A percentile compares a stretch with the other conserved stretches of the same genome.
Evolutionary conservation across 2,329 filamentous ascomycete species (phyloP).

Genomic region (Exophiala spinifera): DNA sequence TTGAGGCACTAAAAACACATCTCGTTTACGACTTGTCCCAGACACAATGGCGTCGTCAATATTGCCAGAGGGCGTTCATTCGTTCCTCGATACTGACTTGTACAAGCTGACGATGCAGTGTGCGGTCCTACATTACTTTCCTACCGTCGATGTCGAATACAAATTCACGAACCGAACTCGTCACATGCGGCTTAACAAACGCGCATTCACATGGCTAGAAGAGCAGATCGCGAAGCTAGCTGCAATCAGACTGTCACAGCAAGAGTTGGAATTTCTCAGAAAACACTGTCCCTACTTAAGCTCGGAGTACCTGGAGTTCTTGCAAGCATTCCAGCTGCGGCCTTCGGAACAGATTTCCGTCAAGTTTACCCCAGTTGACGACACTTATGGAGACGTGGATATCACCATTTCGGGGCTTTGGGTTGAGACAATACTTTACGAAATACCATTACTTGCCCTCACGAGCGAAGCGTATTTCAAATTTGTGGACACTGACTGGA

Average conservation of each 20-base stretch:
- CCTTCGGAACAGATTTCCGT: slow-evolving; percentile 76
- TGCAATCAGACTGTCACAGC: slow-evolving; percentile 71
- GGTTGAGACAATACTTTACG: slow-evolving; percentile 95
- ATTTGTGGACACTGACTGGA: slow-evolving; percentile 93
- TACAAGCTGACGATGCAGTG: slow-evolving; percentile 99
- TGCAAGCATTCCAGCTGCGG: slow-evolving; percentile 75
- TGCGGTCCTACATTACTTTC: slow-evolving; percentile 89
- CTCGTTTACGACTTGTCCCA: too few relatives aligned
- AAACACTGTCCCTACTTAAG: slow-evolving; percentile 77
- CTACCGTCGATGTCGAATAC: slow-evolving; percentile 76
- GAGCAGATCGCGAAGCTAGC: slow-evolving; percentile 81
- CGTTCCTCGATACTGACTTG: slow-evolving; percentile 77
- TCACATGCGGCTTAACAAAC: slow-evolving; percentile 82
- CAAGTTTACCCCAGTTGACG: slow-evolving; percentile 62
- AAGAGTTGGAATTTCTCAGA: slow-evolving; percentile 77
- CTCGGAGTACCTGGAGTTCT: slow-evolving; percentile 72
- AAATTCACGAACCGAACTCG: slow-evolving; percentile 93
- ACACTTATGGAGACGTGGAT: slow-evolving; percentile 69
- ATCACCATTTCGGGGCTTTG: slow-evolving; percentile 78
- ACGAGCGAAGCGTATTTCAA: slow-evolving; percentile 97
- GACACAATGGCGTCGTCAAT: slow-evolving; percentile 15
- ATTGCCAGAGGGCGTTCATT: slow-evolving; percentile 70
- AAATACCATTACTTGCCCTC: slow-evolving; percentile 88
- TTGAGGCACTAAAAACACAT: too few relatives aligned
- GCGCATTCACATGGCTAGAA: slow-evolving; percentile 80